These are phyloP conservation scores for Eryngium alpinum DNA, from an alignment of 140 eudicot species.

Conservation along the genomic window DNA sequence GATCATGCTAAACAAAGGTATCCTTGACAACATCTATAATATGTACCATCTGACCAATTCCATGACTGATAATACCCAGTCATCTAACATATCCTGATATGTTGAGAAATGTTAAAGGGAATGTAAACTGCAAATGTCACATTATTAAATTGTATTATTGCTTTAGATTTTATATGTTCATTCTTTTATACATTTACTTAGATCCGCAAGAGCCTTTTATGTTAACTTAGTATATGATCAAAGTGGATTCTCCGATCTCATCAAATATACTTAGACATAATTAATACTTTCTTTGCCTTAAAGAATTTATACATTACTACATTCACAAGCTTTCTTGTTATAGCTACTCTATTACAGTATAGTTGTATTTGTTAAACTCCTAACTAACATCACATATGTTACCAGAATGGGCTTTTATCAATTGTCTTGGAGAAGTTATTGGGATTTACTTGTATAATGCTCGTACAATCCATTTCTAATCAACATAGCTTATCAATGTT, in stretches of 20 bases:
- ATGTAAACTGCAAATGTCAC: background rate
- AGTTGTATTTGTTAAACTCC: background rate
- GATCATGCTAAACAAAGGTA: background rate
- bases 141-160: background rate
- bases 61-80: too few species aligned
- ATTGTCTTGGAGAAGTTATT: conserved; percentile 19
- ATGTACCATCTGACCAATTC: too few species aligned
- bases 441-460: conserved; percentile 15
- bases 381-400: background rate
- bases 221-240: conserved; percentile 8
- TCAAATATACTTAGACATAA: background rate
- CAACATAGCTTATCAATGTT: conserved; percentile 15
- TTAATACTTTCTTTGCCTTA: background rate
- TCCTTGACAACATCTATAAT: background rate
- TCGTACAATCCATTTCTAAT: conserved; percentile 12
- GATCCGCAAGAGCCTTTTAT: conserved; percentile 39
- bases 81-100: background rate
- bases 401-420: conserved; percentile 15
- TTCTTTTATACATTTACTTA: conserved; percentile 3
- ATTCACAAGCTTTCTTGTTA: background rate
- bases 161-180: background rate
- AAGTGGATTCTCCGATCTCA: background rate
- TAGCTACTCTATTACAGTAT: background rate
- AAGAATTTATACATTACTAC: background rate
- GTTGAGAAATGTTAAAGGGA: background rate